Evolutionary conservation across 129 eudicot genomes (phyloP), one percentile per base, ranked within the genome.

Genomic region (Flaveria brownii): DNA sequence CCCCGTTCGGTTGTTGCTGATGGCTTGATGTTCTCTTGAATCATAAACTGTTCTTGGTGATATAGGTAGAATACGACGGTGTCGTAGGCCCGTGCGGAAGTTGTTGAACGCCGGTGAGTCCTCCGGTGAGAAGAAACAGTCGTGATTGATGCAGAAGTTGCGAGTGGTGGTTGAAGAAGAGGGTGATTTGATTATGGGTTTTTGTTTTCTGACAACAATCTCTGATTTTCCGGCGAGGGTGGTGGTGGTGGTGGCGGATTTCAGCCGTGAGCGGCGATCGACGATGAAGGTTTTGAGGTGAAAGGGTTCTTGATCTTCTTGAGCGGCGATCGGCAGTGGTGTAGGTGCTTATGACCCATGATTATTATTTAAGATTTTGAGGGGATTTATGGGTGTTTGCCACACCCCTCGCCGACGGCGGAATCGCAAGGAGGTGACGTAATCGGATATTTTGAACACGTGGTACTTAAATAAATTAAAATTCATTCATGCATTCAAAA

Each of bases 221-320:
- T 84, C 15, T 63, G 84, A 43, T 70, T 78, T 78, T 18, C 13
- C 55, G 77, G 64, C 36, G n/a, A 20, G 26, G 45, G 70, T n/a
- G n/a, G n/a, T 15, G 47, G 56, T 30, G 79, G 63, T 9, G 9
- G 79, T 43, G 12, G 47, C 33, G 39, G 62, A 42, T 86, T 67
- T 81, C 64, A 92, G 82, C 36, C 77, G 87, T 65, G 78, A 86
- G 47, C 88, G 88, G 52, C 73, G 82, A 73, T 88, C 82, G 45
- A 85, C 78, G 70, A 93, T 86, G 86, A 89, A 85, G 81, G 36
- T 76, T n/a, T 84, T 70, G 51, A 92, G 85, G 10, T 76, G 86
- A 47, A 93, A 93, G 9, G 98, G 98, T 33, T 93, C 98, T 71
- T 93, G 98, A 75, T 93, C 96, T 86, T 93, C 87, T 51, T 68